Conservation (phyloP, 306 rosid genomes). For the Ormosia semicastrata region DNA sequence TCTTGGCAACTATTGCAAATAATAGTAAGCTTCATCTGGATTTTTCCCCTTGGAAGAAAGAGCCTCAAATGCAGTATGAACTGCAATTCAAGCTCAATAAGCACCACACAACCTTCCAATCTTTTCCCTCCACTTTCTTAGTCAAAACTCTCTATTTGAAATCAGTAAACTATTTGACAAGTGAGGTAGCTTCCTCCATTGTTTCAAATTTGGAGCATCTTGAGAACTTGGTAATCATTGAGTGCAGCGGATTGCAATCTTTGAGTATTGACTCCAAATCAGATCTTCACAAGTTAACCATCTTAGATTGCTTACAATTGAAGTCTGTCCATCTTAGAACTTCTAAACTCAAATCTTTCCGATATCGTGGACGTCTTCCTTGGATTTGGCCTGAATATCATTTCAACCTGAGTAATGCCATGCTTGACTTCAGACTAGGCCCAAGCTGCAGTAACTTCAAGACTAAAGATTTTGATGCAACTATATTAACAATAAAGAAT, state of each 20-base stretch:
- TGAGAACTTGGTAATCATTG: conserved; percentile 57
- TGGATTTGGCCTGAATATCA: conserved; percentile 50
- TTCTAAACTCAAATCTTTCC: conserved; percentile 54
- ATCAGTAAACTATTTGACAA: conserved; percentile 49
- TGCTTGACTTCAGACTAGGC: conserved; percentile 75
- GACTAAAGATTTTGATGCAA: conserved; percentile 60
- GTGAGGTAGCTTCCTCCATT: conserved; percentile 49
- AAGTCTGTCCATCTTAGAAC: conserved; percentile 47
- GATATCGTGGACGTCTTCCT: conserved; percentile 61
- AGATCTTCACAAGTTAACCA: conserved; percentile 51
- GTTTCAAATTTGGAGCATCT: conserved; percentile 51
- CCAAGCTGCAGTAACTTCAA: conserved; percentile 25
- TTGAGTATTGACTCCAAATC: conserved; percentile 47
- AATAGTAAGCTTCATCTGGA: conserved; percentile 59
- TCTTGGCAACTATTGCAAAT: conserved; percentile 49
- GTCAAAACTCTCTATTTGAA: conserved; percentile 64
- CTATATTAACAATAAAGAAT: conserved; percentile 69
- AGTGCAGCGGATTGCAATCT: conserved; percentile 56
- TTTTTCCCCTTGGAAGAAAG: conserved; percentile 44
- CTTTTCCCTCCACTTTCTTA: conserved; percentile 39
- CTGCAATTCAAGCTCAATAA: conserved; percentile 38
- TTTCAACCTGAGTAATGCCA: conserved; percentile 66
- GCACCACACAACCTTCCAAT: conserved; percentile 12
- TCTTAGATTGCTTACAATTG: conserved; percentile 58
- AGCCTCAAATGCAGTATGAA: conserved; percentile 36